These are phyloP conservation scores for Zangia roseola DNA, from an alignment of 768 basidiomycete species.

Conservation along the genomic window DNA sequence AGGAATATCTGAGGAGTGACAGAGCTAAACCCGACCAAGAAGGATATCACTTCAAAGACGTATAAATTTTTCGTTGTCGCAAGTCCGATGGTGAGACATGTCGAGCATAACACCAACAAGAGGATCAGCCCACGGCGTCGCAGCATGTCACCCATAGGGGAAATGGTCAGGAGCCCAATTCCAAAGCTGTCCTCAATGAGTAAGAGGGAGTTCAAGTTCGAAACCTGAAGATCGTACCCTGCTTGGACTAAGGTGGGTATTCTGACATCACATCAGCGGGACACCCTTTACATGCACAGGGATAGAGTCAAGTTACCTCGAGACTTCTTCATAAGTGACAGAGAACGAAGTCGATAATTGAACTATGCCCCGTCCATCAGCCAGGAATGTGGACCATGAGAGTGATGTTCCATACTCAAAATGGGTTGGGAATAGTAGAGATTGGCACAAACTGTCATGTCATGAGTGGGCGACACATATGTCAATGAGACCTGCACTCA, in stretches of 20 bases:
- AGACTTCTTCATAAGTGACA: conserved; percentile 33
- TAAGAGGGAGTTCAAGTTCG: background rate
- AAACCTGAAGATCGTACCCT: conserved; percentile 41
- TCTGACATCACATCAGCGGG: conserved; percentile 28
- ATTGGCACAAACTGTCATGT: conserved; percentile 48
- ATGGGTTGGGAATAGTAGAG: conserved; percentile 80
- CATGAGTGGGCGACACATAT: background rate
- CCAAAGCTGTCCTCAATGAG: conserved; percentile 49
- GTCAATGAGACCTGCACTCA: background rate
- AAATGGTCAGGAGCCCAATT: conserved; percentile 64
- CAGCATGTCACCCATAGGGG: conserved; percentile 80
- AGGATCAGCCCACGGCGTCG: conserved; percentile 71
- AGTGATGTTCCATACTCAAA: conserved; percentile 47
- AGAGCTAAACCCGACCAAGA: conserved; percentile 63
- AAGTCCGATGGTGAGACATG: conserved; percentile 65
- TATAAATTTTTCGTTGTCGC: conserved; percentile 56
- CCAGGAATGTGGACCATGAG: background rate
- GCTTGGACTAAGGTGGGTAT: conserved; percentile 66
- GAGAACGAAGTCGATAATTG: conserved; percentile 38
- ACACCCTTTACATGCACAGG: background rate
- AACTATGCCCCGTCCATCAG: conserved; percentile 9
- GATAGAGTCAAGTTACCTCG: conserved; percentile 19
- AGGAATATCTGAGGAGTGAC: conserved; percentile 72
- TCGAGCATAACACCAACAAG: conserved; percentile 50
- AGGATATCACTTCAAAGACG: conserved; percentile 64